phyloP scores from a whole-genome alignment of 306 rosid genomes.

The Quercus mongolica region DNA sequence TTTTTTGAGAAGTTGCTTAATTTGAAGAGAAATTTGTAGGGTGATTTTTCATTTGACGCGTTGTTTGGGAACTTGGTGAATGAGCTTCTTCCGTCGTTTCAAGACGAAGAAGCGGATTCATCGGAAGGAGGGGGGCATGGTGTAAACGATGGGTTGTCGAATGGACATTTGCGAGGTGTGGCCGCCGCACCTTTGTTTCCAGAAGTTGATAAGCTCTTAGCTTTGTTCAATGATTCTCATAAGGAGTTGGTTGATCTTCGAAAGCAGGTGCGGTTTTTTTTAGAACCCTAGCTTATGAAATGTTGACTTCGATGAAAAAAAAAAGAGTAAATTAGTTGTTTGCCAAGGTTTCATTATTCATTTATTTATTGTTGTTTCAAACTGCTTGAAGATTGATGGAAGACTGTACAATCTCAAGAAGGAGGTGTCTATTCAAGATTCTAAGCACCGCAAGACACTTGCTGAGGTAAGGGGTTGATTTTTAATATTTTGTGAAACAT shows the following conservation, averaged over 20 bases:
- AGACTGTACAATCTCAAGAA: constrained; percentile 77
- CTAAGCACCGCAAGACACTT: constrained; percentile 92
- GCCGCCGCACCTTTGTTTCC: constrained; percentile 69
- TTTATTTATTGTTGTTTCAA: not conserved
- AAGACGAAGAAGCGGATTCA: constrained; percentile 64
- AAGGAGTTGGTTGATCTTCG: constrained; percentile 91
- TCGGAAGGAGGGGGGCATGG: constrained; percentile 50
- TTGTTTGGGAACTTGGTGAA: constrained; percentile 88
- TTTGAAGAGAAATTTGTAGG: constrained; percentile 37
- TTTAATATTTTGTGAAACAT: not conserved
- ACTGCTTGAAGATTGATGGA: constrained; percentile 73
- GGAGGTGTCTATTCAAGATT: constrained; percentile 86
- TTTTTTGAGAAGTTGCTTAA: not conserved
- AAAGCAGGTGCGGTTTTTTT: constrained; percentile 57
- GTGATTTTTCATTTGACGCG: constrained; percentile 93
- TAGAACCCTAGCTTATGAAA: constrained; percentile 3
- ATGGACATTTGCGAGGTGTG: constrained; percentile 65
- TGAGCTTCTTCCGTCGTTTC: constrained; percentile 86
- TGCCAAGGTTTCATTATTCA: not conserved
- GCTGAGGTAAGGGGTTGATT: constrained; percentile 60
- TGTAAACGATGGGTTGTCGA: constrained; percentile 48
- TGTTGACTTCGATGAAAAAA: not conserved
- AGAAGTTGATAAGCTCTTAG: constrained; percentile 79
- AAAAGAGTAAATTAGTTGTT: not conserved
- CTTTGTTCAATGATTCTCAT: constrained; percentile 86